A percentile compares a stretch with the other conserved stretches of the same genome.
Conservation (phyloP, 139 green algal genomes). For the Zygnema cylindricum region DNA sequence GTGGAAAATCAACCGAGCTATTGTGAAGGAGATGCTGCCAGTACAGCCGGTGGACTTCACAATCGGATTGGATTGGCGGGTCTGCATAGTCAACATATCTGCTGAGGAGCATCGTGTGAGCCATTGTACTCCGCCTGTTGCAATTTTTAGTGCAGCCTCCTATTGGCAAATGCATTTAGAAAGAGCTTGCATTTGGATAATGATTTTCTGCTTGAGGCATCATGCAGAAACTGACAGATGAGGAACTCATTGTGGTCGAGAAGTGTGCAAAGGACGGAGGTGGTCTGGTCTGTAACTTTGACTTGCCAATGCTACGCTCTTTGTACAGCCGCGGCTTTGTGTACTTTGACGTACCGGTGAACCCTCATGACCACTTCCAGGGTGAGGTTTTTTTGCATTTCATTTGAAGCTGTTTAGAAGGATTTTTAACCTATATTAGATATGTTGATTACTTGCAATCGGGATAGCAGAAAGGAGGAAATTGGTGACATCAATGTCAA, state of each 20-base stretch:
- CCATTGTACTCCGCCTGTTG: background rate
- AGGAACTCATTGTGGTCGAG: constrained; percentile 76
- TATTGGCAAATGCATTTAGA: background rate
- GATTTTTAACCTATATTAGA: no score
- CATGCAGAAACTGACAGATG: constrained; percentile 74
- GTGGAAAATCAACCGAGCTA: constrained; percentile 83
- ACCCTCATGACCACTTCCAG: constrained; percentile 76
- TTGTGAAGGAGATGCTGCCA: constrained; percentile 80
- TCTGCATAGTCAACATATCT: constrained; percentile 77
- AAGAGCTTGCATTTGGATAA: background rate
- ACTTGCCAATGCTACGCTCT: constrained; percentile 56
- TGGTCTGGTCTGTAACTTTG: constrained; percentile 55
- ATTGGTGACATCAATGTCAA: no score
- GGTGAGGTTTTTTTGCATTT: constrained; percentile 29
- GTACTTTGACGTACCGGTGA: constrained; percentile 86
- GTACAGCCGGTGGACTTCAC: constrained; percentile 60
- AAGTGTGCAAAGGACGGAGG: constrained; percentile 34
- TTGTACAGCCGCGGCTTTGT: constrained; percentile 81
- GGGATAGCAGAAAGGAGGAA: no score
- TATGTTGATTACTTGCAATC: no score
- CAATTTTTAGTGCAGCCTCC: background rate
- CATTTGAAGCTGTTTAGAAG: no score
- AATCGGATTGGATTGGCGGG: constrained; percentile 84
- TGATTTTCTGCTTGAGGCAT: background rate
- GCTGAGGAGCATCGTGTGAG: constrained; percentile 67